Base-by-base conservation (phyloP, 108 stramenopile species). In the Conticribra guillardii region DNA sequence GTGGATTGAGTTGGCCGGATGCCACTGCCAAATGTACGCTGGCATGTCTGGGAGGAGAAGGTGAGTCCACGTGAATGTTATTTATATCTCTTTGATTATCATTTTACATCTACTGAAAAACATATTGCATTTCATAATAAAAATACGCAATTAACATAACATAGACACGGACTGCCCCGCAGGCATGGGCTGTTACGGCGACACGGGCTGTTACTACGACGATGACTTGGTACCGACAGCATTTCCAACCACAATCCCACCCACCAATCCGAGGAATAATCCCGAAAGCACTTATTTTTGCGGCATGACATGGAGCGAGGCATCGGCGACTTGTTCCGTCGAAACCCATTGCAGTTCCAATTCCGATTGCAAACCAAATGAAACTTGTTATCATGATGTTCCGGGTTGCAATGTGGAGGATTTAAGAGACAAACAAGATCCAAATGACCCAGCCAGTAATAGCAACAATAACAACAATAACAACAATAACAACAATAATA, bases 151-250 rank as follows among this genome's bases (percentile, higher is more conserved):
- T n/a, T n/a, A n/a, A n/a, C n/a, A n/a, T n/a, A n/a, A n/a, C n/a
- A n/a, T n/a, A 41, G 37, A 65, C 32, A 65, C 64, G 1, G 66
- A 67, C 52, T 67, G 66, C 24, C 66, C 66, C 11, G 34, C 30
- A 1, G 51, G 41, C 19, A 27, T 55, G 0, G 27, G 21, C 24
- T 67, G 66, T 17, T 67, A 45, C 34, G 66, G 41, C 2, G 66
- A 67, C 17, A 67, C 66, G 15, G 19, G 27, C 11, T 67, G 66
- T 29, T 67, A 55, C 24, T 67, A 67, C 22, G 66, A 67, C 37
- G 66, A 67, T 19, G 66, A 67, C 22, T 46, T 67, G 16, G 5
- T 33, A 23, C 66, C 66, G 11, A 46, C 54, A 3, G 23, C 31
- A 1, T 44, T 37, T 3, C 66, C 66, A 2, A 46, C 31, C 7